Conservation (phyloP, 495 filamentous ascomycete species). For the Podospora pseudoanserina region DNA sequence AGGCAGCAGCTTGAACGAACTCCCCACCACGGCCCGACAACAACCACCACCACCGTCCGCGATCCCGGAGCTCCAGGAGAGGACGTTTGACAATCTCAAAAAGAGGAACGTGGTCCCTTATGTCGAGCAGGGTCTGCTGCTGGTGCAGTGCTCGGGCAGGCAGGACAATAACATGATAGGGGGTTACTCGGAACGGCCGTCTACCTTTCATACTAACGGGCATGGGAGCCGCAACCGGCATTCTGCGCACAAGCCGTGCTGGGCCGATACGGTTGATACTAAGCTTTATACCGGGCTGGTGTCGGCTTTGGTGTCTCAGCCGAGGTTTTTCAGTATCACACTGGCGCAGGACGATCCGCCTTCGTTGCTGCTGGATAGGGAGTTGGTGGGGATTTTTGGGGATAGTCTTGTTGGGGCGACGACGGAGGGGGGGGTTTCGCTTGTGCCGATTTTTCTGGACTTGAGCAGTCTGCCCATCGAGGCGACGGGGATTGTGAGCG, state of each 20-base stretch:
- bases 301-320: slow-evolving; percentile 65
- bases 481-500: slow-evolving; percentile 90
- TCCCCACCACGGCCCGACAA: not conserved
- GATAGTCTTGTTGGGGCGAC: slow-evolving; percentile 74
- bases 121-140: slow-evolving; percentile 62
- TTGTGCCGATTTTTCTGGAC: slow-evolving; percentile 88
- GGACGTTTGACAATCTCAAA: slow-evolving; percentile 74
- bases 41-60: slow-evolving; percentile 69
- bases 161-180: slow-evolving; percentile 28
- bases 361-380: slow-evolving; percentile 74
- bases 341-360: slow-evolving; percentile 81
- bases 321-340: slow-evolving; percentile 81
- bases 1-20: slow-evolving; percentile 34
- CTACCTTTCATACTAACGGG: not conserved
- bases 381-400: slow-evolving; percentile 61
- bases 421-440: slow-evolving; percentile 53
- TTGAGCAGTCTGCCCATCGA: slow-evolving; percentile 77
- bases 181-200: slow-evolving; percentile 23
- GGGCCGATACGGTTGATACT: slow-evolving; percentile 54
- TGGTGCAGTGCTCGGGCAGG: slow-evolving; percentile 79
- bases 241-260: slow-evolving; percentile 23
- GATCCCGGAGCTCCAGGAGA: slow-evolving; percentile 73
- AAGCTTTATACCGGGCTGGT: slow-evolving; percentile 65
- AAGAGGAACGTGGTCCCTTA: slow-evolving; percentile 69
- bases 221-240: not conserved